A percentile compares a stretch with the other conserved stretches of the same genome.
Evolutionary conservation across 2,329 filamentous ascomycete genomes (phyloP).

Genomic region (Sordariomycetes sp.): DNA sequence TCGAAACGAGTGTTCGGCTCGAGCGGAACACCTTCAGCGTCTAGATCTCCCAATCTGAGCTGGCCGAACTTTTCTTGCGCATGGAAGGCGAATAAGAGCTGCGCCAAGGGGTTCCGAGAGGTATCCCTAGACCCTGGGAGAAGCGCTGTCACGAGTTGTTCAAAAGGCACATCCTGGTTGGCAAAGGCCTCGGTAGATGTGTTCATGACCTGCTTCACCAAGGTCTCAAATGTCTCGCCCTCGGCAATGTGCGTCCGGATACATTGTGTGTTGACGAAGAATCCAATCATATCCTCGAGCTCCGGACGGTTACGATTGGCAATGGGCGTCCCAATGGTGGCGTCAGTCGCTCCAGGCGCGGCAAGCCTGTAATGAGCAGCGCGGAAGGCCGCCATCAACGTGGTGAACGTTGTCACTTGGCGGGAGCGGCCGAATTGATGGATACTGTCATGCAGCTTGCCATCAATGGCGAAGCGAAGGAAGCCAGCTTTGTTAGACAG

Average conservation of each 20-base stretch:
- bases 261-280: slow-evolving; percentile 12
- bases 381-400: slow-evolving; percentile 7
- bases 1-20: slow-evolving; percentile 10
- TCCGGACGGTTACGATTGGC: slow-evolving; percentile 8
- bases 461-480: slow-evolving; percentile 5
- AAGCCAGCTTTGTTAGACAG: neutral
- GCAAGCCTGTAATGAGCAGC: slow-evolving; percentile 9
- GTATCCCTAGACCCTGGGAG: slow-evolving; percentile 5
- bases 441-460: slow-evolving; percentile 5
- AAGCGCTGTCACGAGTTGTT: slow-evolving; percentile 6
- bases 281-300: slow-evolving; percentile 8
- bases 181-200: slow-evolving; percentile 6
- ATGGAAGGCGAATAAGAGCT: slow-evolving; percentile 11
- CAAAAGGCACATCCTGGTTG: slow-evolving; percentile 15
- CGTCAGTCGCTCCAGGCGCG: slow-evolving; percentile 5
- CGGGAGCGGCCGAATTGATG: slow-evolving; percentile 1
- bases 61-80: slow-evolving; percentile 11
- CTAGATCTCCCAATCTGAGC: slow-evolving; percentile 8
- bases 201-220: slow-evolving; percentile 9
- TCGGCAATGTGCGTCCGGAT: slow-evolving; percentile 5
- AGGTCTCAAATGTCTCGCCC: slow-evolving; percentile 6
- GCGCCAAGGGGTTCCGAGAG: slow-evolving; percentile 9
- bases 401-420: slow-evolving; percentile 5
- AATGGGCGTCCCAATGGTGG: slow-evolving; percentile 6
- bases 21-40: slow-evolving; percentile 5